Evolutionary conservation across 352 stramenopile species (phyloP), one percentile per base, ranked within the genome.

Genomic region (Globisporangium viniferum): DNA sequence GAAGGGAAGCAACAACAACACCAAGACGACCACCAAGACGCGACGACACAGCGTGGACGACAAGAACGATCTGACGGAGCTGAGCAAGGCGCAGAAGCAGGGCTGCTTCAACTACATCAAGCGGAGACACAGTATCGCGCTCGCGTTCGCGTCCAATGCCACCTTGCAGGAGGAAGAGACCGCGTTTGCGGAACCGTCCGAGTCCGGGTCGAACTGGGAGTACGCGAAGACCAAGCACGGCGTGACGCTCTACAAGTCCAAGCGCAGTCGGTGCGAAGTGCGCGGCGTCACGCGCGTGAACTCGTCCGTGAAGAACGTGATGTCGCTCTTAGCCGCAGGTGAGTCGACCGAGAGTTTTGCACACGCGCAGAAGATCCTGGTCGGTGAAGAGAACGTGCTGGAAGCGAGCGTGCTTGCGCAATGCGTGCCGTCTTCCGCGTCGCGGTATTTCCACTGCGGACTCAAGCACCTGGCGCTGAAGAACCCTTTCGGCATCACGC

Each of bases 81-180:
- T 92, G 8, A 89, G 77, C 53, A 71, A 59, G 3, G 82, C 78
- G n/a, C 85, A 95, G 69, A 92, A 93, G 59, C 78, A 77, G n/a
- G 84, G 85, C 5, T 95, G 87, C 67, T 93, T 91, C 68, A 79
- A 81, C 64, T 93, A 95, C 77, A 95, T 95, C 56, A 88, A 92
- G 62, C 73, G 81, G 18, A 73, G 87, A 29, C 82, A 95, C 64
- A 85, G 76, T 61, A 85, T 90, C 48, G 87, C 87, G 2, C 68
- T 92, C 31, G 84, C 82, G 6, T 95, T 95, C 59, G 81, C 87
- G 48, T 87, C 84, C 10, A 68, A 68, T 56, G 55, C 68, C 24
- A 54, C 51, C 1, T 20, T 69, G n/a, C 46, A 69, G 0, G n/a
- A 65, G 2, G 33, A 70, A 15, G 22, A 29, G 12, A 36, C 35